phyloP scores from a whole-genome alignment of 169 alveolate species.

The Theileria equi region DNA sequence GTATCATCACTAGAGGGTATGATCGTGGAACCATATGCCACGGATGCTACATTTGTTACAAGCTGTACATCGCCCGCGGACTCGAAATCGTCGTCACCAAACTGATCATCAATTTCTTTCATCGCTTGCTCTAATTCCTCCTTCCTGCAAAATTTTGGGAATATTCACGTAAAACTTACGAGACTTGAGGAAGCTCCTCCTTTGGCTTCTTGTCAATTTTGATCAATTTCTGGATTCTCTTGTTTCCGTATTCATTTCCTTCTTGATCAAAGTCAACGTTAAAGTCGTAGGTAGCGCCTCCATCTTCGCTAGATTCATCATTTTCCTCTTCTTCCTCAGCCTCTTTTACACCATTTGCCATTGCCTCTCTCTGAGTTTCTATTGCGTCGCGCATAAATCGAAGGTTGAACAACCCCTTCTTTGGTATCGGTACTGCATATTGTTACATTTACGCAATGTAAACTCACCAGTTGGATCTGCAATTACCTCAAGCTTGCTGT shows the following conservation, averaged over 20 bases:
- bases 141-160: conserved; percentile 1
- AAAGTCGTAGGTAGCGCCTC: conserved; percentile 2
- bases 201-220: background rate
- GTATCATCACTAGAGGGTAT: no score
- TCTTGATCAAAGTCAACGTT: background rate
- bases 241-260: background rate
- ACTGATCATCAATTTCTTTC: conserved; percentile 10
- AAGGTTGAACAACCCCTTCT: conserved; percentile 51
- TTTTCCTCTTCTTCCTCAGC: conserved; percentile 8
- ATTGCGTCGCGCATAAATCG: conserved; percentile 40
- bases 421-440: conserved; percentile 29
- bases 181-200: background rate
- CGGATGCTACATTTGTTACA: background rate
- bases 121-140: conserved; percentile 25
- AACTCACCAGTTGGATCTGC: conserved; percentile 29
- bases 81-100: no score
- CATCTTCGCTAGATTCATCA: conserved; percentile 12
- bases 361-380: conserved; percentile 5
- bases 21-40: background rate
- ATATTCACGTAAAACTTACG: background rate
- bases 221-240: background rate
- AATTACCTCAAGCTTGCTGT: conserved; percentile 33
- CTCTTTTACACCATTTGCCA: conserved; percentile 7
- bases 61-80: background rate
- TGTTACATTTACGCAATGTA: background rate